Conservation (phyloP, 345 rosid genomes). For the Gossypium stocksii region DNA sequence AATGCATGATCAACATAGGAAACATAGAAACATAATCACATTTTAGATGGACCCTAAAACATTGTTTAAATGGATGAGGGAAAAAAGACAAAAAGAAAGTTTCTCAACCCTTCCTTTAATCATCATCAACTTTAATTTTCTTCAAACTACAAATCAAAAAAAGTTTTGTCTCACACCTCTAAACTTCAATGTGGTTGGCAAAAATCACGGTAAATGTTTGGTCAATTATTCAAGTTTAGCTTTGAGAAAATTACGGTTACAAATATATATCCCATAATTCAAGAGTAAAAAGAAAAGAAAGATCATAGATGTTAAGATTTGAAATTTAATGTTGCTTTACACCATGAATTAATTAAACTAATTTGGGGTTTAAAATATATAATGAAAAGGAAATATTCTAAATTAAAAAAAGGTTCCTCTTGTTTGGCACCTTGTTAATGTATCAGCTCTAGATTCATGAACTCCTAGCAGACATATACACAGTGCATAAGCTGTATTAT, state of each 20-base stretch:
- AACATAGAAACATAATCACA: conserved; percentile 2
- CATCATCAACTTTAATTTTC: background rate
- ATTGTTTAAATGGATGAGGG: background rate
- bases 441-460: background rate
- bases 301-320: background rate
- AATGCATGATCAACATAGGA: conserved; percentile 11
- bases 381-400: background rate
- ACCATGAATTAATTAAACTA: no score
- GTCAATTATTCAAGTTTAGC: background rate
- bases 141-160: background rate
- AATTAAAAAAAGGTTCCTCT: no score
- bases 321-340: no score
- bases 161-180: background rate
- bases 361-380: no score
- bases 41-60: background rate
- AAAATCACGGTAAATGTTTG: background rate
- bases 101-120: no score
- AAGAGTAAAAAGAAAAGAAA: no score
- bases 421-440: background rate
- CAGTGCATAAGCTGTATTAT: background rate
- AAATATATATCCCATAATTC: no score
- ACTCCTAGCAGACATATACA: background rate
- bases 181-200: background rate
- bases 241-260: background rate
- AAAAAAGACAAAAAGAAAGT: background rate